phyloP scores from a whole-genome alignment of 208 protist genomes.

The Wallacemonas collosoma region DNA sequence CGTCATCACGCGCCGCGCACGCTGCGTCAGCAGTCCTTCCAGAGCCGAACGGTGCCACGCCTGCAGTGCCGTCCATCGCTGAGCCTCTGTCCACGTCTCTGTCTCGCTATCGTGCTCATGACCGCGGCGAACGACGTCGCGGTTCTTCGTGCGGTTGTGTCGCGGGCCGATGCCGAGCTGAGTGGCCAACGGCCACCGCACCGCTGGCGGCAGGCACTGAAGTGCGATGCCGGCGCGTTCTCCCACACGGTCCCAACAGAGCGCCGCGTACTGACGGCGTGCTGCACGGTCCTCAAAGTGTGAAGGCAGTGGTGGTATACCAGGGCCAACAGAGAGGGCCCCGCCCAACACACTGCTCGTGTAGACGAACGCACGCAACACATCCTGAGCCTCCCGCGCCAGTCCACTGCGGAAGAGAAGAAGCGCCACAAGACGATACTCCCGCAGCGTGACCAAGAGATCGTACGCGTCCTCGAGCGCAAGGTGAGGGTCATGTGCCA shows the following conservation, averaged over 20 bases:
- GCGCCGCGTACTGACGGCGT: neutral
- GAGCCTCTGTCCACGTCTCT: neutral
- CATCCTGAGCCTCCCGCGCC: constrained; percentile 19
- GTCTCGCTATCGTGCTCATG: neutral
- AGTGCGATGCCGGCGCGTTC: neutral
- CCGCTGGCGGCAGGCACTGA: neutral
- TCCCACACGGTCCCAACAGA: neutral
- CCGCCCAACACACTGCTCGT: neutral
- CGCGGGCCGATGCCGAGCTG: neutral
- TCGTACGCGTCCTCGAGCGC: constrained; percentile 64
- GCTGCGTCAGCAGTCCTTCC: neutral
- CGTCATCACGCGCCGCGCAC: neutral
- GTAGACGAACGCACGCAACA: constrained; percentile 38
- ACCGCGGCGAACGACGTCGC: too few species aligned
- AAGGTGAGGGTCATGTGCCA: constrained; percentile 32
- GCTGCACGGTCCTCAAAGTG: too few species aligned
- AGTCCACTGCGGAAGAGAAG: constrained; percentile 55
- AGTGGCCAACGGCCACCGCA: neutral
- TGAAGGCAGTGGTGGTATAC: too few species aligned
- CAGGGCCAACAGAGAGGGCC: neutral
- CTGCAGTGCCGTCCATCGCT: neutral
- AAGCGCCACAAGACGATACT: constrained; percentile 75
- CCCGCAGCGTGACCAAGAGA: constrained; percentile 45
- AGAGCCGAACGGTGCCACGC: neutral
- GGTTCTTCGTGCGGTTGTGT: neutral